phyloP scores from a whole-genome alignment of 345 rosid genomes.

The Gossypioides kirkii region DNA sequence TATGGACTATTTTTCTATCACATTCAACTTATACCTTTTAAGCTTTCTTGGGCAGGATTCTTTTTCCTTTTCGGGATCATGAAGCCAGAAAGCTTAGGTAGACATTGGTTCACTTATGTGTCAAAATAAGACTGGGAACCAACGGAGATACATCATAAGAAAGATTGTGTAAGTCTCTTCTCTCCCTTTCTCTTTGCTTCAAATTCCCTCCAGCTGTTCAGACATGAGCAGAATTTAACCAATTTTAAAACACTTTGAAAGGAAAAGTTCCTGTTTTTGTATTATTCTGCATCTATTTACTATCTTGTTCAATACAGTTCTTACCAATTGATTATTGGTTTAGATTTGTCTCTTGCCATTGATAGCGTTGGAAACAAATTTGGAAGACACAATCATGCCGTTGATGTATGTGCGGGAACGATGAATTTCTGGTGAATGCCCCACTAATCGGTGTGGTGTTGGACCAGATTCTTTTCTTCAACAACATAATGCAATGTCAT shows the following conservation, averaged over 20 bases:
- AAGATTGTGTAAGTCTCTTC: not conserved
- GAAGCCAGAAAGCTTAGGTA: not conserved
- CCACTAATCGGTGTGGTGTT: not conserved
- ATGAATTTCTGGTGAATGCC: not conserved
- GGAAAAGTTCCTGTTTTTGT: not conserved
- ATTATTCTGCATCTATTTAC: constrained; percentile 14
- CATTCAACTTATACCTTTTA: not conserved
- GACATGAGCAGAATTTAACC: not conserved
- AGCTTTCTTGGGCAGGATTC: constrained; percentile 5
- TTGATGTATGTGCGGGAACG: not conserved
- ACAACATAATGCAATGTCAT: not conserved
- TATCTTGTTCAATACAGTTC: constrained; percentile 7
- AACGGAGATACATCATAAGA: not conserved
- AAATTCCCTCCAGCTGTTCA: constrained; percentile 7
- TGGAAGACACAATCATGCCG: not conserved
- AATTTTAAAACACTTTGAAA: constrained; percentile 3
- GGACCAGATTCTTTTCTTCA: not conserved
- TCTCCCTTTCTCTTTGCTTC: not conserved
- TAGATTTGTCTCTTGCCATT: not conserved
- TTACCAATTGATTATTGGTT: constrained; percentile 4
- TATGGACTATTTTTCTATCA: not conserved
- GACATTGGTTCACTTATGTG: not conserved
- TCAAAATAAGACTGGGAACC: not conserved
- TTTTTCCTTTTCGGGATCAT: not conserved
- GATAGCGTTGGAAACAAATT: not conserved